Conservation (phyloP, 371 early-diverging fungal genomes). For the Rhizopus sp. region DNA sequence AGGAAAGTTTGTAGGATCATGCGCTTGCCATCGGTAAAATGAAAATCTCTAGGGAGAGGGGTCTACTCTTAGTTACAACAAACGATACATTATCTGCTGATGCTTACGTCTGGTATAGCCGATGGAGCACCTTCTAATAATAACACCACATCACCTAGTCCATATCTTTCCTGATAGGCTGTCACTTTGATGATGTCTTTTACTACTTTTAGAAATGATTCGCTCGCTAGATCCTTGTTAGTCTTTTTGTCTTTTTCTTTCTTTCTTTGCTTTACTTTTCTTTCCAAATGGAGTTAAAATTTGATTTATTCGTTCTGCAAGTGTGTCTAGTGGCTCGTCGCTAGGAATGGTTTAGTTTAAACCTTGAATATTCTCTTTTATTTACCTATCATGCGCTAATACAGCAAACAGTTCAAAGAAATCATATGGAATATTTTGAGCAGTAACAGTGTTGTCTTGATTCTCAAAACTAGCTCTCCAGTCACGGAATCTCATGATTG, state of each 20-base stretch:
- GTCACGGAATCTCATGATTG: constrained; percentile 17
- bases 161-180: constrained; percentile 24
- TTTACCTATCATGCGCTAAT: constrained; percentile 25
- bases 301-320: constrained; percentile 14
- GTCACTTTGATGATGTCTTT: constrained; percentile 26
- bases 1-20: constrained; percentile 46
- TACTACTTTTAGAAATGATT: constrained; percentile 27
- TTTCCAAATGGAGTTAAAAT: constrained; percentile 19
- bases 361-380: not conserved
- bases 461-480: constrained; percentile 20
- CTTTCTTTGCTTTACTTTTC: not conserved
- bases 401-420: constrained; percentile 17
- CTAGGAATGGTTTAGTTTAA: constrained; percentile 2
- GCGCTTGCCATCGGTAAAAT: constrained; percentile 62
- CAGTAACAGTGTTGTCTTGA: not conserved
- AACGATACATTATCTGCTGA: not conserved
- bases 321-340: constrained; percentile 8
- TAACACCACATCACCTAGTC: constrained; percentile 14
- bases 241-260: not conserved
- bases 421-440: constrained; percentile 20
- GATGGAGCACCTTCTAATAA: constrained; percentile 13
- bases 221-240: constrained; percentile 13
- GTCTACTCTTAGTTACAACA: not conserved
- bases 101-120: constrained; percentile 15
- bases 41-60: constrained; percentile 41